Evolutionary conservation across 1,284 basidiomycete genomes (phyloP).

Genomic region (Cystobasidium sp.): DNA sequence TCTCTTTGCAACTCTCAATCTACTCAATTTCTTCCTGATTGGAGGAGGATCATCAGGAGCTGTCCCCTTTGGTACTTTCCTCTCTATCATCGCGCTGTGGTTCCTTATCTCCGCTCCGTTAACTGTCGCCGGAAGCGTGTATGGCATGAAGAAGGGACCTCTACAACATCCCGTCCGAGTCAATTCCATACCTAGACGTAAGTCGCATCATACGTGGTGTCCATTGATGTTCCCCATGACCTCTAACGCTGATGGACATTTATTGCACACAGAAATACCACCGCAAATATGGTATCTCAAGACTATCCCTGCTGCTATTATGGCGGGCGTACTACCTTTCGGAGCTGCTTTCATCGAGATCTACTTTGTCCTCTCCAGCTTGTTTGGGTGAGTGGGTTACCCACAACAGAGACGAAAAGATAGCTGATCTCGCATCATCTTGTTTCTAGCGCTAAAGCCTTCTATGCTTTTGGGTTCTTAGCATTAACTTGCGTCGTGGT

Average conservation of each 20-base stretch:
- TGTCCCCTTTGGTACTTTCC: slow-evolving; percentile 92
- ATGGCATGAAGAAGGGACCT: slow-evolving; percentile 82
- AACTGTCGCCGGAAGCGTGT: slow-evolving; percentile 64
- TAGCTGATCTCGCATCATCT: slow-evolving; percentile 13
- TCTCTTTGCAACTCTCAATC: slow-evolving; percentile 79
- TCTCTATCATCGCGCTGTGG: slow-evolving; percentile 89
- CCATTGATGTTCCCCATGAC: background rate
- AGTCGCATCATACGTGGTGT: background rate
- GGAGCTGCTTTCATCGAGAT: slow-evolving; percentile 95
- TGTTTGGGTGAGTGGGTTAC: slow-evolving; percentile 78
- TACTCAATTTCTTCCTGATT: slow-evolving; percentile 85
- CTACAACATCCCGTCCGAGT: slow-evolving; percentile 81
- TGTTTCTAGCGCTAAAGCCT: slow-evolving; percentile 47
- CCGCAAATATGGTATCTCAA: slow-evolving; percentile 57
- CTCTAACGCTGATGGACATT: background rate
- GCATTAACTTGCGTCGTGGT: slow-evolving; percentile 86
- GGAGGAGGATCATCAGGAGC: slow-evolving; percentile 87
- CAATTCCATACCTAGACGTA: slow-evolving; percentile 75
- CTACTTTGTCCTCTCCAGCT: slow-evolving; percentile 88
- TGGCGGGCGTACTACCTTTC: slow-evolving; percentile 91
- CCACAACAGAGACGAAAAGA: background rate
- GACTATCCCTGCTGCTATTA: slow-evolving; percentile 70
- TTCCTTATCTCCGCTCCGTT: slow-evolving; percentile 89
- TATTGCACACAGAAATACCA: slow-evolving; percentile 57
- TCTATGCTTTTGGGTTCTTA: slow-evolving; percentile 92